A percentile compares a stretch with the other conserved stretches of the same genome.
These are phyloP conservation scores for Thymus mandschuricus DNA, from an alignment of 257 asterid genomes.

Conservation along the genomic window DNA sequence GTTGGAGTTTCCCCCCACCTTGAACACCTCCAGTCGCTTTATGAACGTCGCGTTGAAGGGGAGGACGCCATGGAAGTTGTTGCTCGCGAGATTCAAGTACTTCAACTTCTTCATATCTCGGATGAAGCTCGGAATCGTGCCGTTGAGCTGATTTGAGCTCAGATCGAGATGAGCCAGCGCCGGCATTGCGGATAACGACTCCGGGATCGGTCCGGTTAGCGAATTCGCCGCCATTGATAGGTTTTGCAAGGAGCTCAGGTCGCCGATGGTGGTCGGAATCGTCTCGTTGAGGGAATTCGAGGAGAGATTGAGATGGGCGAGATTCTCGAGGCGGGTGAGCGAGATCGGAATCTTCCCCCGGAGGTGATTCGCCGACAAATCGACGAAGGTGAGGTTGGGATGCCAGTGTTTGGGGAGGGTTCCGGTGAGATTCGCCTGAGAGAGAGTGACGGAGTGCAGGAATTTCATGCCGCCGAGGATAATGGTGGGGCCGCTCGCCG, in stretches of 20 bases:
- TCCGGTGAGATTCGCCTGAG: constrained; percentile 72
- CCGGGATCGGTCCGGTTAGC: constrained; percentile 72
- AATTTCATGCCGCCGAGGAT: constrained; percentile 53
- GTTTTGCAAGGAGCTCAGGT: constrained; percentile 54
- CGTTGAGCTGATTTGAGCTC: constrained; percentile 80
- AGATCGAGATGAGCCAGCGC: constrained; percentile 77
- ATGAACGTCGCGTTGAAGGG: constrained; percentile 83
- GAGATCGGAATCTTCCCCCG: constrained; percentile 71
- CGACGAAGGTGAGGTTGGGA: constrained; percentile 62
- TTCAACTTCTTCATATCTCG: constrained; percentile 65
- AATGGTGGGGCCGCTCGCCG: constrained; percentile 68
- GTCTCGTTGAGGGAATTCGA: constrained; percentile 71
- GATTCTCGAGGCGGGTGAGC: constrained; percentile 62
- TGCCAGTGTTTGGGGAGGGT: constrained; percentile 72
- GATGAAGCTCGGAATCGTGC: constrained; percentile 72
- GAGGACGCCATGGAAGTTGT: constrained; percentile 75
- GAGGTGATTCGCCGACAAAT: constrained; percentile 67
- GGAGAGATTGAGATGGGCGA: constrained; percentile 65
- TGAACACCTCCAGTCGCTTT: constrained; percentile 58
- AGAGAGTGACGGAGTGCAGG: constrained; percentile 56
- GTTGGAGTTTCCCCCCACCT: constrained; percentile 69
- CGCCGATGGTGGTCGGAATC: constrained; percentile 75
- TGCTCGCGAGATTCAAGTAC: constrained; percentile 73
- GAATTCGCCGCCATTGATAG: constrained; percentile 70
- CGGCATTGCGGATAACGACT: constrained; percentile 62